phyloP scores from a whole-genome alignment of 768 basidiomycete genomes.

The Hygrophoropsis aurantiaca region DNA sequence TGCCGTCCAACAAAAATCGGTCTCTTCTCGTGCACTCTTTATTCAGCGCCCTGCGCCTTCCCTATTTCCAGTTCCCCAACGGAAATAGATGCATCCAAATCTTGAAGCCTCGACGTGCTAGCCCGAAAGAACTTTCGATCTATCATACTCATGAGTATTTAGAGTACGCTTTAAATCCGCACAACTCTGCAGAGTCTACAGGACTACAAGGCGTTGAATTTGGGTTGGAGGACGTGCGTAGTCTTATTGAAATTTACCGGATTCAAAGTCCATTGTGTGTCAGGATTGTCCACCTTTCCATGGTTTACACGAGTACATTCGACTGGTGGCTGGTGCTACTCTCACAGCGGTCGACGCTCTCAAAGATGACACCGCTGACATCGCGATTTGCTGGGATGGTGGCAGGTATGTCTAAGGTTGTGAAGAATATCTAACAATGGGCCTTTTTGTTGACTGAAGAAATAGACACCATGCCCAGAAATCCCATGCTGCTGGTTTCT shows the following conservation, averaged over 20 bases:
- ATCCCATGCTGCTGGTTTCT: constrained; percentile 81
- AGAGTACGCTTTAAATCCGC: constrained; percentile 49
- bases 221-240: constrained; percentile 59
- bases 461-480: constrained; percentile 82
- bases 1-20: constrained; percentile 70
- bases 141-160: constrained; percentile 79
- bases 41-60: constrained; percentile 50
- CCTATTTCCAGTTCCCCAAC: constrained; percentile 30
- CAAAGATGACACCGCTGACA: constrained; percentile 45
- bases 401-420: constrained; percentile 53
- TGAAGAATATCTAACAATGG: background rate
- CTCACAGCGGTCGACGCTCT: constrained; percentile 71
- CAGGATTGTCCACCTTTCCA: constrained; percentile 85
- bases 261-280: background rate
- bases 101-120: constrained; percentile 55
- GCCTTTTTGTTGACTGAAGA: background rate
- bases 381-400: constrained; percentile 90
- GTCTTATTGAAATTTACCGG: background rate
- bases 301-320: constrained; percentile 67
- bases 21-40: constrained; percentile 69
- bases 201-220: constrained; percentile 36
- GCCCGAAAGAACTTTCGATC: constrained; percentile 51
- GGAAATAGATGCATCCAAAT: constrained; percentile 37
- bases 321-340: constrained; percentile 72
- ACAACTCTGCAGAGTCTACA: constrained; percentile 19